Evolutionary conservation across 1,284 basidiomycete genomes (phyloP), one percentile per base, ranked within the genome.

Genomic region (Ustilago tritici): DNA sequence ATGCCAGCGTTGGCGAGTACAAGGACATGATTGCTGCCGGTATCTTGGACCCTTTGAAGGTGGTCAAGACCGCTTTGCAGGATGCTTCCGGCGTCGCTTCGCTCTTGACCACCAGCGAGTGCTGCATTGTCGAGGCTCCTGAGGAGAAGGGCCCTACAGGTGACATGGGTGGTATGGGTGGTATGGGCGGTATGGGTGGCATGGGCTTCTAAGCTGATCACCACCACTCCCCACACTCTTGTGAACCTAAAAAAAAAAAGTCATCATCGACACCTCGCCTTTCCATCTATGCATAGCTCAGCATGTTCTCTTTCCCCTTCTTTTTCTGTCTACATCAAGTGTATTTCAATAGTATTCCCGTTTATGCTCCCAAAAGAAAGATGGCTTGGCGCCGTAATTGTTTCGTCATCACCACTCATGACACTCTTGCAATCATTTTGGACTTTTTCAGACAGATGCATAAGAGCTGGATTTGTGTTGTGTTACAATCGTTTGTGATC

Each of bases 11-110:
- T 87, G 93, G 93, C 71, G 93, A 96, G 88, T 98, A 94, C 87
- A 92, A 93, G 61, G 94, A 98, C 88, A 95, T 98, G 93, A 92
- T 98, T 87, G 90, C 92, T 86, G 90, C 91, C 46, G 96, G 96
- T 86, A 97, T 99, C 81, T 92, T 99, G 60, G 95, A 87, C 65
- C 80, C 80, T 28, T 71, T 82, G 65, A 83, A 84, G 79, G 84
- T 85, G n/a, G 83, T 85, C 70, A 76, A 79, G 65, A 82, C 83
- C 4, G 80, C 82, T 9, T 71, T 85, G 17, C 78, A 81, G 60
- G 79, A 84, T 64, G 82, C 82, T 53, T 67, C 66, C 41, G 84
- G 83, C 68, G 94, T 97, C 19, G 93, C 94, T 5, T 92, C 92
- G 80, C 88, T 99, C 86, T 88, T 99, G 87, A 95, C 94, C 53